phyloP scores from a whole-genome alignment of 495 filamentous ascomycete species.

The Podospora didyma region DNA sequence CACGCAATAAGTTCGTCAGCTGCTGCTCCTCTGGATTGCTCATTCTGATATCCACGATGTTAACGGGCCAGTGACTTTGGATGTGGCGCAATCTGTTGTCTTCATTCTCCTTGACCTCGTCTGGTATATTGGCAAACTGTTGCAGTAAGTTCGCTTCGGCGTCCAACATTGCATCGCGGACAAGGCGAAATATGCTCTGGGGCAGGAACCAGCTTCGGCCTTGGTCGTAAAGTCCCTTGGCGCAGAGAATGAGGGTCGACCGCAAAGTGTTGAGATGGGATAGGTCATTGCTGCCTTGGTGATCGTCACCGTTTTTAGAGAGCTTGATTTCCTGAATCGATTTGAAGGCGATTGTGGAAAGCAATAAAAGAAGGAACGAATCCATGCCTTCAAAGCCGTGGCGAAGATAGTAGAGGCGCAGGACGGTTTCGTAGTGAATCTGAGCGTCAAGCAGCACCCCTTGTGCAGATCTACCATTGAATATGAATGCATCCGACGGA shows the following conservation, averaged over 20 bases:
- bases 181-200: background rate
- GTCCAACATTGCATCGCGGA: background rate
- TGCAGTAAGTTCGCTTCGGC: background rate
- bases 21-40: background rate
- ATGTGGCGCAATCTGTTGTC: background rate
- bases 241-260: conserved; percentile 27
- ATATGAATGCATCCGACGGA: background rate
- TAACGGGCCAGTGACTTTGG: background rate
- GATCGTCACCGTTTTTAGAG: background rate
- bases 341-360: conserved; percentile 16
- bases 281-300: background rate
- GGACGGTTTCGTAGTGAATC: conserved; percentile 26
- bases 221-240: conserved; percentile 28
- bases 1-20: background rate
- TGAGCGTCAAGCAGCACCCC: conserved; percentile 1
- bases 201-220: conserved; percentile 14
- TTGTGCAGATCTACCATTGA: background rate
- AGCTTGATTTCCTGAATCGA: conserved; percentile 4
- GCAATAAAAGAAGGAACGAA: conserved; percentile 23
- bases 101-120: background rate
- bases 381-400: conserved; percentile 28
- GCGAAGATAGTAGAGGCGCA: conserved; percentile 32
- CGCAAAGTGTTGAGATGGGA: conserved; percentile 15
- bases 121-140: background rate
- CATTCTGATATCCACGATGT: background rate